These are phyloP conservation scores for Poterioochromonas sp. DNA, from an alignment of 352 stramenopile genomes.

Conservation along the genomic window DNA sequence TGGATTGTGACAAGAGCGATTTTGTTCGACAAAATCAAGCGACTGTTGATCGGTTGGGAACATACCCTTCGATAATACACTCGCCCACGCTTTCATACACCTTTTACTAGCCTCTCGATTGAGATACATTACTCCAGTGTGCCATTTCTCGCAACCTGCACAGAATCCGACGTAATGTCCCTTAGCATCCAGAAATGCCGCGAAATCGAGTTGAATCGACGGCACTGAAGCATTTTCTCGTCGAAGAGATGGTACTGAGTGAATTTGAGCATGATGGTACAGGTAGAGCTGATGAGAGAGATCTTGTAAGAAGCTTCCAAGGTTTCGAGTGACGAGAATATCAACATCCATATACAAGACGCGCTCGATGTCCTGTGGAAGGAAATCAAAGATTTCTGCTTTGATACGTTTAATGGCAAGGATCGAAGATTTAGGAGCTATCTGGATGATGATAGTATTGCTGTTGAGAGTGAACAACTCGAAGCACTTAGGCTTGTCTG, in stretches of 20 bases:
- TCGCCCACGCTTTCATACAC: neutral
- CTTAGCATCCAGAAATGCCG: constrained; percentile 16
- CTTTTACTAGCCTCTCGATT: neutral
- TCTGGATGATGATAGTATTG: neutral
- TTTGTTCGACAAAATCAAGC: neutral
- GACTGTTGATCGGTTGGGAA: constrained; percentile 16
- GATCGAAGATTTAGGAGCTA: neutral
- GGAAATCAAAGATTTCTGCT: constrained; percentile 22
- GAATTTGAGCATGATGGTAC: neutral
- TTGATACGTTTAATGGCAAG: constrained; percentile 26
- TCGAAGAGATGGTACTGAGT: neutral
- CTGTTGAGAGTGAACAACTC: neutral
- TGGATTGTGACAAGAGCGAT: neutral
- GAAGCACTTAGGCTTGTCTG: neutral
- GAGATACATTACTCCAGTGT: constrained; percentile 14
- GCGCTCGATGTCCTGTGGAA: neutral
- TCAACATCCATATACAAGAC: constrained; percentile 31
- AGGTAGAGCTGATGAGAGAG: neutral
- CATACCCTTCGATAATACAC: neutral
- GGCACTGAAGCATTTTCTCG: neutral
- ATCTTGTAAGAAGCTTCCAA: constrained; percentile 3
- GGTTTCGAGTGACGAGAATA: constrained; percentile 5
- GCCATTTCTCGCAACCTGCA: constrained; percentile 30
- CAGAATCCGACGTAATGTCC: constrained; percentile 27
- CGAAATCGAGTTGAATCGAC: neutral